phyloP scores from a whole-genome alignment of 768 basidiomycete genomes.

The Suillus sp. region DNA sequence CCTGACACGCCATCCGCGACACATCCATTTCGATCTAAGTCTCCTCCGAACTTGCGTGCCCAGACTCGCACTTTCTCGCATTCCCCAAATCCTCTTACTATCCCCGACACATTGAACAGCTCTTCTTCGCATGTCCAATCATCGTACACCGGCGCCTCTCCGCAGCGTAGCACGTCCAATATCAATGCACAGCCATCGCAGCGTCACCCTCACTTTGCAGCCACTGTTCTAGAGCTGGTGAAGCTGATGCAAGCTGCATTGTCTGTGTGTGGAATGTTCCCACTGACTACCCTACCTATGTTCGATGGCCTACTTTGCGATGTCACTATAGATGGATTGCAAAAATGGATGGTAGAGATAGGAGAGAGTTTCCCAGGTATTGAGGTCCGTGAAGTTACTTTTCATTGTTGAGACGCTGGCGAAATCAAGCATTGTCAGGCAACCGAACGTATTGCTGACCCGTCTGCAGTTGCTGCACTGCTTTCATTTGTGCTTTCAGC shows the following conservation, averaged over 20 bases:
- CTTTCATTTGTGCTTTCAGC: slow-evolving; percentile 67
- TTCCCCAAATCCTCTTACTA: slow-evolving; percentile 25
- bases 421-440: slow-evolving; percentile 42
- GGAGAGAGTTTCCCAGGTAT: slow-evolving; percentile 62
- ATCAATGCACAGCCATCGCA: slow-evolving; percentile 21
- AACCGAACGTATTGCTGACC: slow-evolving; percentile 74
- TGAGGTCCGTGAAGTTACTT: slow-evolving; percentile 44
- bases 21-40: slow-evolving; percentile 29
- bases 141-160: slow-evolving; percentile 17
- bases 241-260: slow-evolving; percentile 73
- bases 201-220: slow-evolving; percentile 50
- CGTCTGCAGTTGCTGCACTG: slow-evolving; percentile 67
- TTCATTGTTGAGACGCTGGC: slow-evolving; percentile 6
- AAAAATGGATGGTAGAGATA: slow-evolving; percentile 65
- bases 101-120: slow-evolving; percentile 26
- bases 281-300: slow-evolving; percentile 21
- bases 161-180: slow-evolving; percentile 20
- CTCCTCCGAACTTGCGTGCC: slow-evolving; percentile 26
- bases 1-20: slow-evolving; percentile 38
- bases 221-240: slow-evolving; percentile 75
- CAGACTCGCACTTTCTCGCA: slow-evolving; percentile 35
- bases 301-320: slow-evolving; percentile 80
- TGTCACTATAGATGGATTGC: slow-evolving; percentile 69
- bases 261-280: slow-evolving; percentile 69
- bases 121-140: slow-evolving; percentile 27